Base-by-base conservation (phyloP, 345 rosid species). In the Leavenworthia alabamica region DNA sequence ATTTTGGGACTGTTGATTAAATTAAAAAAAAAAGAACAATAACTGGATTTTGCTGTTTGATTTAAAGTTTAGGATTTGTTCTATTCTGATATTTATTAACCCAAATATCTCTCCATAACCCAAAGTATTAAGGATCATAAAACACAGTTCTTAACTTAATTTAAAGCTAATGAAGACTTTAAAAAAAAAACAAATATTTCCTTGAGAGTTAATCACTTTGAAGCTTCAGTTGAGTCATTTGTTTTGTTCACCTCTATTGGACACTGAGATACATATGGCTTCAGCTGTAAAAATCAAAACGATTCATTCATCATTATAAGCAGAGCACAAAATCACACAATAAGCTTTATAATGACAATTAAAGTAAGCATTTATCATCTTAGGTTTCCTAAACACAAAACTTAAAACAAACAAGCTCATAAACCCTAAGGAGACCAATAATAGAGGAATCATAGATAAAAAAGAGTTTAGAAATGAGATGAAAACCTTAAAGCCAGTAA, bases 401-500 rank as follows among this genome's bases (percentile, higher is more conserved):
- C 42, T 20, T 33, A 2, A 47, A 24, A 17, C 33, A 47, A 7
- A 1, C 6, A n/a, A 47, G n/a, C n/a, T n/a, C 32, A 47, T 4
- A 26, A 4, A 23, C n/a, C n/a, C n/a, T n/a, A n/a, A n/a, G n/a
- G n/a, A n/a, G n/a, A n/a, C n/a, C n/a, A n/a, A n/a, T n/a, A n/a
- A n/a, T n/a, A 40, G 42, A 46, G 9, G 31, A 35, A 57, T 6
- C 11, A 50, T 24, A 29, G 8, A 46, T 2, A 6, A 26, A 26
- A 26, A 26, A 5, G 51, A 46, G 8, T 22, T 2, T 23, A 20
- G 29, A 5, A 4, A 9, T 31, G 10, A 8, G 8, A 31, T 31
- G 10, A 13, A 41, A 61, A 91, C 96, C 89, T 84, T 77, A 67
- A 86, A 86, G 75, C 67, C 81, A 0, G 90, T 84, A 68, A 89